phyloP scores from a whole-genome alignment of 1,284 basidiomycete species.

The Malassezia japonica region DNA sequence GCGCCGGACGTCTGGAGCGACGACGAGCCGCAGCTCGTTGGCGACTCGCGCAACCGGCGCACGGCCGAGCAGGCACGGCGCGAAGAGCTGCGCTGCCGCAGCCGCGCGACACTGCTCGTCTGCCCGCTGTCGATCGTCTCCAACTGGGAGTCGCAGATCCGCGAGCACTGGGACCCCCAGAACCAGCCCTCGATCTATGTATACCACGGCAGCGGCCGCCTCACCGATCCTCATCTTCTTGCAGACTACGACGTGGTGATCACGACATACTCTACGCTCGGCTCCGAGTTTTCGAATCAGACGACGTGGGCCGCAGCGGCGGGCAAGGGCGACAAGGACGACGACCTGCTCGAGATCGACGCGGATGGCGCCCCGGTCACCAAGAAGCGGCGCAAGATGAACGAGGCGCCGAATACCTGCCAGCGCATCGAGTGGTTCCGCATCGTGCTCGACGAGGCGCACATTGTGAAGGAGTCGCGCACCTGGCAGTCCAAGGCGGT shows the following conservation, averaged over 20 bases:
- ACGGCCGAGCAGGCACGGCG: constrained; percentile 25
- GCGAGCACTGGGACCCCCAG: constrained; percentile 59
- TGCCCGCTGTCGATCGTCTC: constrained; percentile 92
- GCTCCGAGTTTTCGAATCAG: constrained; percentile 88
- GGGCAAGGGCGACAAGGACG: constrained; percentile 12
- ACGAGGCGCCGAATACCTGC: constrained; percentile 70
- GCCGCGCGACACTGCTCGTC: constrained; percentile 85
- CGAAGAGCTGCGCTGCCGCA: constrained; percentile 50
- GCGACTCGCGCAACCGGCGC: constrained; percentile 15
- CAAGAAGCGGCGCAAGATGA: constrained; percentile 49
- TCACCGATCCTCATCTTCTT: constrained; percentile 70
- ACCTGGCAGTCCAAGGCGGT: constrained; percentile 89
- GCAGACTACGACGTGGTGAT: constrained; percentile 93
- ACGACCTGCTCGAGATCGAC: not conserved
- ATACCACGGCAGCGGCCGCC: constrained; percentile 86
- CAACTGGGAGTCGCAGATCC: constrained; percentile 98
- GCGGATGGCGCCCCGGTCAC: constrained; percentile 25
- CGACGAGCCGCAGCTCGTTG: constrained; percentile 12
- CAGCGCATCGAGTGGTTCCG: constrained; percentile 79
- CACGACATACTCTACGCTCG: constrained; percentile 91
- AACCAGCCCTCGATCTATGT: constrained; percentile 62
- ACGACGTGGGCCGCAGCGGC: constrained; percentile 28
- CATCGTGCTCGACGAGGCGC: constrained; percentile 14
- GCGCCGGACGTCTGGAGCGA: constrained; percentile 1
- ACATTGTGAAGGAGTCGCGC: constrained; percentile 83